phyloP scores from a whole-genome alignment of 139 green algal genomes.

The Auxenochlorella protothecoides region DNA sequence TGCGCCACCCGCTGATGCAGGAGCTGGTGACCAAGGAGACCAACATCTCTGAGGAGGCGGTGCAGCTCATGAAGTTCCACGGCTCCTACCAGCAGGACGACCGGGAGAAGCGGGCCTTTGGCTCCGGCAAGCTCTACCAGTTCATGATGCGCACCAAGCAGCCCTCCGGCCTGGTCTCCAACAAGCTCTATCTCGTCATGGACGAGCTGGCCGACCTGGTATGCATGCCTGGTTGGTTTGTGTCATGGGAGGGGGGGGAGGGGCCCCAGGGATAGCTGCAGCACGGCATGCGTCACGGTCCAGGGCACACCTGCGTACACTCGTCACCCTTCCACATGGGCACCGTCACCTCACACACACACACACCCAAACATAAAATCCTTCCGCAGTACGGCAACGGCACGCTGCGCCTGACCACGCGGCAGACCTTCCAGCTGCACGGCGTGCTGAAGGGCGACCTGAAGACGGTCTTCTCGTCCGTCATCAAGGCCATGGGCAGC shows the following conservation, averaged over 20 bases:
- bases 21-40: slow-evolving; percentile 74
- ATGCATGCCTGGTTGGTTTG: background rate
- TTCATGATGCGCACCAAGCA: slow-evolving; percentile 99
- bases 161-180: slow-evolving; percentile 77
- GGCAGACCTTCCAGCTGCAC: slow-evolving; percentile 98
- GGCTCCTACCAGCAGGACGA: slow-evolving; percentile 96
- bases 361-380: too few species aligned
- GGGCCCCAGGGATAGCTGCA: too few species aligned
- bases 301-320: too few species aligned
- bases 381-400: slow-evolving; percentile 86
- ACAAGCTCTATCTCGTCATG: slow-evolving; percentile 96
- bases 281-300: too few species aligned
- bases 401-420: slow-evolving; percentile 93
- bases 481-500: slow-evolving; percentile 98
- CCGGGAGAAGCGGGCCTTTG: slow-evolving; percentile 86
- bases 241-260: too few species aligned
- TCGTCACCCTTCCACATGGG: too few species aligned
- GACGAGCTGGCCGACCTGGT: slow-evolving; percentile 95
- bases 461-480: slow-evolving; percentile 92
- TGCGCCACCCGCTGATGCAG: slow-evolving; percentile 95
- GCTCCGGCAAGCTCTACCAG: slow-evolving; percentile 90
- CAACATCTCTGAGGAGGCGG: slow-evolving; percentile 76
- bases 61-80: slow-evolving; percentile 99
- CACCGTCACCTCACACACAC: too few species aligned
- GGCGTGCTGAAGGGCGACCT: slow-evolving; percentile 96